phyloP scores from a whole-genome alignment of 768 basidiomycete genomes.

The Mycena galericulata region DNA sequence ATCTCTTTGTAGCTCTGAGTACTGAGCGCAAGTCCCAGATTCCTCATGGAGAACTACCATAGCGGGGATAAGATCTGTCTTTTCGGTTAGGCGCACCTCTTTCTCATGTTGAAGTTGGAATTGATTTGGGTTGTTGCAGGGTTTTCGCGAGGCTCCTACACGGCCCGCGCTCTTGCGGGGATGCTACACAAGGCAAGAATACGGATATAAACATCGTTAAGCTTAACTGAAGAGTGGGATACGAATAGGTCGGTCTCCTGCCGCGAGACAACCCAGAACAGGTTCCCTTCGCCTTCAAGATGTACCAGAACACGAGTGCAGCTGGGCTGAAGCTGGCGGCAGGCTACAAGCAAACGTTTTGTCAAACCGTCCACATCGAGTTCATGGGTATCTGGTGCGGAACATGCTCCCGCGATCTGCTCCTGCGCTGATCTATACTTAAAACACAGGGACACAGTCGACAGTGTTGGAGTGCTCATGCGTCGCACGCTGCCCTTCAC shows the following conservation, averaged over 20 bases:
- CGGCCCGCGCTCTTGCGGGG: conserved; percentile 79
- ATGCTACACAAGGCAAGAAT: conserved; percentile 72
- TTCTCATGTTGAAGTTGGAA: conserved; percentile 17
- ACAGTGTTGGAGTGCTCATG: conserved; percentile 78
- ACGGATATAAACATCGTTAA: no score
- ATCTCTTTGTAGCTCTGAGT: not conserved
- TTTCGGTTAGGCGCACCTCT: conserved; percentile 61
- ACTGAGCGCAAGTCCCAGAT: conserved; percentile 11
- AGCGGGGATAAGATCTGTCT: conserved; percentile 80
- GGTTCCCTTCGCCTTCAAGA: conserved; percentile 78
- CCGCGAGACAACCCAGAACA: conserved; percentile 76
- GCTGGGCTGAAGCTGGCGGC: conserved; percentile 59
- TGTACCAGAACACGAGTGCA: conserved; percentile 68
- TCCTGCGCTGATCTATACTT: not conserved
- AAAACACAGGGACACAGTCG: conserved; percentile 79
- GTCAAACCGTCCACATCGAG: conserved; percentile 73
- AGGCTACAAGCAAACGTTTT: conserved; percentile 82
- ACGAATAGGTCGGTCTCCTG: conserved; percentile 80
- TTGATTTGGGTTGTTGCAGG: conserved; percentile 51
- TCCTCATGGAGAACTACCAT: conserved; percentile 84
- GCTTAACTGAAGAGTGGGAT: no score
- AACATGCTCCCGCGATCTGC: not conserved
- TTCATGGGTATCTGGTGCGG: conserved; percentile 84
- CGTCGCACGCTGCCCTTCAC: conserved; percentile 76
- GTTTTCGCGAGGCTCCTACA: conserved; percentile 81